phyloP scores from a whole-genome alignment of 2,329 filamentous ascomycete species.

The Xylaria sp. region DNA sequence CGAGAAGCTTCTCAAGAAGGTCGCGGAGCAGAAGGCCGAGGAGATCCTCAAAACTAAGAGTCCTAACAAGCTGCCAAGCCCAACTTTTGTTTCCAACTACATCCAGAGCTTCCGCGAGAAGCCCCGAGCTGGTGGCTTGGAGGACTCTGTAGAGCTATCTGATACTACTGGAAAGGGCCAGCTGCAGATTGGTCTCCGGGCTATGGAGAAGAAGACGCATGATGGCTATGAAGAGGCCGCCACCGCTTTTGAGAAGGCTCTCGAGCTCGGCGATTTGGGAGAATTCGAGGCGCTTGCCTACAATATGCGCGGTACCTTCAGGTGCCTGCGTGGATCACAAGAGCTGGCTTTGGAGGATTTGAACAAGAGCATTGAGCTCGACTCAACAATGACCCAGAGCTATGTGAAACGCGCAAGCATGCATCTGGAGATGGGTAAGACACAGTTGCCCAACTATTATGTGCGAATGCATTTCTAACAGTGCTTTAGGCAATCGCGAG shows the following conservation, averaged over 20 bases:
- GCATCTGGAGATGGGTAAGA: conserved; percentile 86
- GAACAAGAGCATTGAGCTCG: conserved; percentile 89
- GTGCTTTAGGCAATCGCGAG: conserved; percentile 73
- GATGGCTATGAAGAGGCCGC: conserved; percentile 92
- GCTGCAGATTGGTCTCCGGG: conserved; percentile 80
- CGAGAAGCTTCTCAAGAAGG: conserved; percentile 93
- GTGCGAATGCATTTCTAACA: conserved; percentile 1
- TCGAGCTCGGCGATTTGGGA: conserved; percentile 80
- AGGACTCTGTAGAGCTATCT: conserved; percentile 77
- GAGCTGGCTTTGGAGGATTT: conserved; percentile 82
- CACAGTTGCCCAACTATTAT: not conserved
- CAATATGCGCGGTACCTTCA: conserved; percentile 96
- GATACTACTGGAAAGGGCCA: conserved; percentile 83
- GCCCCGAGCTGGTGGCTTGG: conserved; percentile 78
- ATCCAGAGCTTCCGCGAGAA: conserved; percentile 95
- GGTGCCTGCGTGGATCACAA: conserved; percentile 89
- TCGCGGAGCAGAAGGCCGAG: conserved; percentile 92
- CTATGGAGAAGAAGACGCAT: conserved; percentile 83
- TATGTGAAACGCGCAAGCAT: conserved; percentile 99
- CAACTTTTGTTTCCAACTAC: conserved; percentile 98
- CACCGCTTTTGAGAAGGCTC: conserved; percentile 82
- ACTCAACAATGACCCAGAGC: conserved; percentile 88
- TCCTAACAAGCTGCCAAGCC: conserved; percentile 85
- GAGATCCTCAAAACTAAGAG: conserved; percentile 84
- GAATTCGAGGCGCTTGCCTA: conserved; percentile 89